A percentile compares a stretch with the other conserved stretches of the same genome.
Evolutionary conservation across 106 monocot species (phyloP).

Genomic region (Dioscorea dumetorum): DNA sequence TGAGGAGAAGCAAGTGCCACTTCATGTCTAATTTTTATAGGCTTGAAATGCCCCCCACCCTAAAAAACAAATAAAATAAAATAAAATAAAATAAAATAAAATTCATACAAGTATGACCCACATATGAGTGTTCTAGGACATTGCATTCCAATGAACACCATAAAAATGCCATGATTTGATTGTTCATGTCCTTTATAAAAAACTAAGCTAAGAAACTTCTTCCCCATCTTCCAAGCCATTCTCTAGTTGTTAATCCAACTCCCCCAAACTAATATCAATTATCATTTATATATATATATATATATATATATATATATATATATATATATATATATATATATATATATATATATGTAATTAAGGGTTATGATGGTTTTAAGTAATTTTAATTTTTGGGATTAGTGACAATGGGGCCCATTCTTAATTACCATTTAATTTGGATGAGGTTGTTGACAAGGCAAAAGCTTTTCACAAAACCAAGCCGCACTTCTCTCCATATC

Average conservation of each 20-base stretch:
- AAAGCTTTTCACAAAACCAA: neutral
- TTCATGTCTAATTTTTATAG: neutral
- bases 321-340: too few species aligned
- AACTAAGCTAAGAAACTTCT: neutral
- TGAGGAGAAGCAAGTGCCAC: too few species aligned
- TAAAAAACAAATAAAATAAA: neutral
- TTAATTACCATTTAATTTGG: neutral
- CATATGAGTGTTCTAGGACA: neutral
- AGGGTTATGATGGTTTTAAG: too few species aligned
- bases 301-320: too few species aligned
- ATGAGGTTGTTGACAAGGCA: neutral
- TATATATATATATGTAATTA: too few species aligned
- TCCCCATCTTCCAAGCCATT: neutral
- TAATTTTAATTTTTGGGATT: too few species aligned
- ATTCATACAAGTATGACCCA: neutral
- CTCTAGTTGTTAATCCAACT: too few species aligned
- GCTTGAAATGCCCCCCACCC: neutral
- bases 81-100: neutral
- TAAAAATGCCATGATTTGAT: neutral
- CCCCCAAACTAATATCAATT: too few species aligned
- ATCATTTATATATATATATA: too few species aligned
- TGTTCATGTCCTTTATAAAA: neutral
- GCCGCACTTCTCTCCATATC: constrained; percentile 1
- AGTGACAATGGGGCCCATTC: too few species aligned
- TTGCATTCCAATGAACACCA: neutral